phyloP scores from a whole-genome alignment of 805 yeast species.

The Wickerhamiella lipophila region DNA sequence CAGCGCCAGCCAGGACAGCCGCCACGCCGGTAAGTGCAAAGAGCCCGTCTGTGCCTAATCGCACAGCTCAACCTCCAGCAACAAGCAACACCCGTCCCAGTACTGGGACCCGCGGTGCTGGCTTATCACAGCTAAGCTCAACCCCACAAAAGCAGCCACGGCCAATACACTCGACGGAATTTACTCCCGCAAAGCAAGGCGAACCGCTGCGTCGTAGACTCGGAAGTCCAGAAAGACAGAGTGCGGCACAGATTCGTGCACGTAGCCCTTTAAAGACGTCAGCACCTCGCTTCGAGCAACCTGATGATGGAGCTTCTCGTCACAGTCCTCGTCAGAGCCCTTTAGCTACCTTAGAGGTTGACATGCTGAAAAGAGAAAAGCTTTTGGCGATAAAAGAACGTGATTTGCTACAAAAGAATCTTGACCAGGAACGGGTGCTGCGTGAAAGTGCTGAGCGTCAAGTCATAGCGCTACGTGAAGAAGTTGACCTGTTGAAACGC shows the following conservation, averaged over 20 bases:
- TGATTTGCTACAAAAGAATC: neutral
- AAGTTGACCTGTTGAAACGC: conserved; percentile 1
- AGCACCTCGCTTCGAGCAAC: neutral
- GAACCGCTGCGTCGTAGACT: conserved; percentile 19
- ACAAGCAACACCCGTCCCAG: too few species aligned
- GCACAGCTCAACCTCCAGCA: too few species aligned
- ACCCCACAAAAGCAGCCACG: conserved; percentile 3
- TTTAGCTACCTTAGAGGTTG: neutral
- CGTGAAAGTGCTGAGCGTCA: conserved; percentile 6
- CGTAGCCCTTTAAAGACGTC: neutral
- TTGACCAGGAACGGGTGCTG: conserved; percentile 5
- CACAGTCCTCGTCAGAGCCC: conserved; percentile 7
- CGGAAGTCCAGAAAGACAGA: conserved; percentile 16
- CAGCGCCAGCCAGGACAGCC: too few species aligned
- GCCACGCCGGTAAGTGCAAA: too few species aligned
- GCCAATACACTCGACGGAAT: conserved; percentile 16
- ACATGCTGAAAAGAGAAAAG: conserved; percentile 9
- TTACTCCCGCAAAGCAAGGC: conserved; percentile 20
- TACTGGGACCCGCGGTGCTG: neutral
- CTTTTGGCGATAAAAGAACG: conserved; percentile 3
- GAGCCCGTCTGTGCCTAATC: too few species aligned
- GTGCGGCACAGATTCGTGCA: neutral
- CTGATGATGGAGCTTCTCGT: neutral
- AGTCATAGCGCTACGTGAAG: neutral
- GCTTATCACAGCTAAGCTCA: neutral